Evolutionary conservation across 371 early-diverging fungal genomes (phyloP).

Genomic region (Fennellomyces sp.): DNA sequence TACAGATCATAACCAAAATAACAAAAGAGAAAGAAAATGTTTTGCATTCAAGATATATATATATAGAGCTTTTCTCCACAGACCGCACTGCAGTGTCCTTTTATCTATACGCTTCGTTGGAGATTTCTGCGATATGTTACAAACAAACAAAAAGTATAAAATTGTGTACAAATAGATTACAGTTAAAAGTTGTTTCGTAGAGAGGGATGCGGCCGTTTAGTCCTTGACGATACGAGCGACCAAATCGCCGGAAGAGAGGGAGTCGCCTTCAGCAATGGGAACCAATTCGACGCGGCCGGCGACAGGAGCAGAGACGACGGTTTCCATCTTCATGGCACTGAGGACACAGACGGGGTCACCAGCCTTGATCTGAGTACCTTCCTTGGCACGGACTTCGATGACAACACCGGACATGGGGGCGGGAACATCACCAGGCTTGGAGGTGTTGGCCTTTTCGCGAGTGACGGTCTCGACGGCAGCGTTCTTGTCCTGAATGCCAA

Average conservation of each 20-base stretch:
- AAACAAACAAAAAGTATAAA: neutral
- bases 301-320: conserved; percentile 84
- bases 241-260: conserved; percentile 81
- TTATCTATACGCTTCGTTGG: too few relatives aligned
- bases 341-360: conserved; percentile 91
- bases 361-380: conserved; percentile 79
- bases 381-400: conserved; percentile 85
- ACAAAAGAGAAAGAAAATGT: too few relatives aligned
- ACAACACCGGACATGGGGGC: conserved; percentile 96
- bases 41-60: too few relatives aligned
- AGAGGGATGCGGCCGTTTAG: neutral
- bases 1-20: too few relatives aligned
- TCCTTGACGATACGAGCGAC: conserved; percentile 68
- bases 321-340: conserved; percentile 98
- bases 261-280: conserved; percentile 76
- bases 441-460: conserved; percentile 79
- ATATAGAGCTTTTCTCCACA: too few relatives aligned
- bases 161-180: neutral
- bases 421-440: conserved; percentile 81
- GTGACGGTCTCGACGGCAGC: conserved; percentile 66
- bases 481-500: conserved; percentile 67
- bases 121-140: neutral
- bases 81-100: too few relatives aligned
- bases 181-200: neutral
- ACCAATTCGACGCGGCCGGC: conserved; percentile 80